Evolutionary conservation across 352 stramenopile genomes (phyloP), one percentile per base, ranked within the genome.

Genomic region (Hyaloperonospora brassicae): DNA sequence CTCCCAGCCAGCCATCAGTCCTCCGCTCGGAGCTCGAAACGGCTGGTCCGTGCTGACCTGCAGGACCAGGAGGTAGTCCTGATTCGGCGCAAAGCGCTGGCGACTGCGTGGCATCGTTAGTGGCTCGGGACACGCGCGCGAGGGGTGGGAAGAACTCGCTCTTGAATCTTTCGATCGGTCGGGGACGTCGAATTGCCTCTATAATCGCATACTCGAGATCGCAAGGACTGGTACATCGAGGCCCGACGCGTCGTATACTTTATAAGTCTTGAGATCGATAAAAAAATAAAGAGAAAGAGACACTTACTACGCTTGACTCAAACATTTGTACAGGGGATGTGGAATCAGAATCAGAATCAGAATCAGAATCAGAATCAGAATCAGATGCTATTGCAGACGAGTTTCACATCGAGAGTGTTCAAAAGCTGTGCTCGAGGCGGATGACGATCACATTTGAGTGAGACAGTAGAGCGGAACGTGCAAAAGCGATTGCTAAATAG

Each of bases 401-500:
- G n/a, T n/a, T n/a, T n/a, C n/a, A n/a, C n/a, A n/a, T n/a, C n/a
- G n/a, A n/a, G n/a, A n/a, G n/a, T n/a, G n/a, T n/a, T n/a, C n/a
- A n/a, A n/a, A 12, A 76, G 3, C 27, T 31, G 27, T 31, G 27
- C 27, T 31, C 3, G 3, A 31, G 27, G 27, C 27, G 27, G 27
- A 3, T 31, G 27, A 31, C 27, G 27, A 31, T 31, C 66, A 83
- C 42, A 83, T 73, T n/a, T 56, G 68, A 3, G 77, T 75, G 24
- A 86, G 66, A 12, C 75, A 68, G 35, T 79, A 79, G 30, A 86
- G 47, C 21, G 71, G 62, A 48, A 84, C 73, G 40, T 78, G 68
- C 30, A 70, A 63, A 3, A 79, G 59, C 13, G 66, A 64, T 24
- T 84, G 70, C 75, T 83, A 17, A 3, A 49, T 31, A 38, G 14